Conservation (phyloP, 495 filamentous ascomycete species). For the Amniculicola lignicola region DNA sequence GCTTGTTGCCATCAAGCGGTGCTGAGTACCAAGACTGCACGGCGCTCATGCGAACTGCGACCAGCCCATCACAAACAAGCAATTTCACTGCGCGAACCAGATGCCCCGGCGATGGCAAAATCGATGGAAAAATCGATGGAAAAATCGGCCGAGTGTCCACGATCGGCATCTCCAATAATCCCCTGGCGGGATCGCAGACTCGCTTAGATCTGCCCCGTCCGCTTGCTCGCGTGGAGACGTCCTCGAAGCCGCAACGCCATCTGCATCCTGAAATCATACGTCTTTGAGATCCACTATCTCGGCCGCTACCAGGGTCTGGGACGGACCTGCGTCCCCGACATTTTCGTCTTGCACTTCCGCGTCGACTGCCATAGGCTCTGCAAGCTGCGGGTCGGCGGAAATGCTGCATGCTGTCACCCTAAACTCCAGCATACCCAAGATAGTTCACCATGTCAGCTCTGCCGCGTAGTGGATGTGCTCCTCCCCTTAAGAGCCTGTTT, state of each 20-base stretch:
- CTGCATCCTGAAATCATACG: neutral
- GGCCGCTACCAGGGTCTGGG: neutral
- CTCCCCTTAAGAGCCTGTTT: neutral
- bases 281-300: neutral
- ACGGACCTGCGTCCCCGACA: neutral
- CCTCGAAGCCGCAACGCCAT: neutral
- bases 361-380: conserved; percentile 1
- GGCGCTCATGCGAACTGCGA: too few relatives aligned
- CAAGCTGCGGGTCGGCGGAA: neutral
- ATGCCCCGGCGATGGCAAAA: too few relatives aligned
- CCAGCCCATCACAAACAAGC: too few relatives aligned
- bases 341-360: neutral
- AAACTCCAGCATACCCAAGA: neutral
- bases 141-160: neutral
- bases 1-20: too few relatives aligned
- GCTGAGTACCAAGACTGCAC: too few relatives aligned
- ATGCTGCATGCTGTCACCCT: neutral
- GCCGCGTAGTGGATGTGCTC: neutral
- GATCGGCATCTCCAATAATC: neutral
- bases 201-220: neutral
- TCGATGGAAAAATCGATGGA: too few relatives aligned
- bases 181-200: neutral
- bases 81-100: too few relatives aligned
- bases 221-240: neutral
- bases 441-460: neutral